Percentiles rank a stretch among this genome's conserved stretches.
Conservation (phyloP, 2,329 filamentous ascomycete species). For the Aspergillus texensis region DNA sequence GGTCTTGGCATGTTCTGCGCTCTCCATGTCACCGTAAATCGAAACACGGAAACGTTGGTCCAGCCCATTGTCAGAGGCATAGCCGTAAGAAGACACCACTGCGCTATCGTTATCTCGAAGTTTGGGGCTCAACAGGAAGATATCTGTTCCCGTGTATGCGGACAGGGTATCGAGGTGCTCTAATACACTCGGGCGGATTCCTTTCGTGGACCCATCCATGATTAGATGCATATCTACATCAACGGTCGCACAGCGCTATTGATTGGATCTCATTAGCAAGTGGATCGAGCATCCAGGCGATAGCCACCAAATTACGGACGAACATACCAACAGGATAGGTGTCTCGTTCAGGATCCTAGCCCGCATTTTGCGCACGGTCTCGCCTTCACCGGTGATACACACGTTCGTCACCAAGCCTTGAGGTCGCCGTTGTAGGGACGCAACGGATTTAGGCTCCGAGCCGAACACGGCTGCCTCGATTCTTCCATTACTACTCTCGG, state of each 20-base stretch:
- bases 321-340: conserved; percentile 83
- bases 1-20: conserved; percentile 95
- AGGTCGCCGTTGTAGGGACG: conserved; percentile 49
- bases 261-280: conserved; percentile 25
- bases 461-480: conserved; percentile 84
- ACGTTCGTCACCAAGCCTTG: conserved; percentile 78
- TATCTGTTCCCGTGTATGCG: conserved; percentile 88
- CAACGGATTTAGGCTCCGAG: conserved; percentile 71
- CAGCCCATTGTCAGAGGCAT: conserved; percentile 76
- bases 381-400: conserved; percentile 83
- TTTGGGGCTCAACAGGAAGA: conserved; percentile 92
- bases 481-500: conserved; percentile 66
- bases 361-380: conserved; percentile 85
- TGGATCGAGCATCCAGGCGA: conserved; percentile 15
- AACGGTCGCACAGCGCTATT: conserved; percentile 85
- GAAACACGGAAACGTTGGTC: conserved; percentile 90
- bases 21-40: conserved; percentile 94
- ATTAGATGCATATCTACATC: conserved; percentile 92
- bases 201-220: conserved; percentile 69
- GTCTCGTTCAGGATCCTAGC: conserved; percentile 89
- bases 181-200: conserved; percentile 74
- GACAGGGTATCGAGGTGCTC: conserved; percentile 87
- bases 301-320: conserved; percentile 9
- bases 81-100: conserved; percentile 71
- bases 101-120: conserved; percentile 76